Evolutionary conservation across 2,329 filamentous ascomycete species (phyloP), one percentile per base, ranked within the genome.

Genomic region (Alternaria brassicicola): DNA sequence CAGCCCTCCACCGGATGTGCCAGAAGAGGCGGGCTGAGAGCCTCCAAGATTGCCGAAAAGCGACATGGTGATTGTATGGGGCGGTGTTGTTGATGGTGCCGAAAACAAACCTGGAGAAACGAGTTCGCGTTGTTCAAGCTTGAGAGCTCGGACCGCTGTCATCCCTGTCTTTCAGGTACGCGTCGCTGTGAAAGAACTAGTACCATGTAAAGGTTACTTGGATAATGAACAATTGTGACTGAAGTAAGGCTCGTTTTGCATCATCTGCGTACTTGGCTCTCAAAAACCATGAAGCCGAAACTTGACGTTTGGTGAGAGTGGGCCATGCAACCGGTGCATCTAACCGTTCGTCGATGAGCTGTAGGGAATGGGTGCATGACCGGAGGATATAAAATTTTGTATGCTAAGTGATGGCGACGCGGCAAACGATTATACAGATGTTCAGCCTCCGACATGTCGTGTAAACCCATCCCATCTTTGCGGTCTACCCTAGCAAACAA

Each of bases 41-140:
- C 63, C 68, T 46, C 71, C 69, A 52, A 72, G 60, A 59, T 68
- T 68, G 39, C 69, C 68, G 65, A 78, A 76, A 21, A 76, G 68
- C 55, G 68, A 72, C 72, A 75, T 75, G 66, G 58, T 68, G 67
- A 59, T 52, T 62, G 59, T 65, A 61, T 61, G 59, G 57, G 57
- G 64, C 58, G 50, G 51, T 71, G 71, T 69, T 68, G 72, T 69
- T 69, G 73, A 66, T 69, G 66, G 64, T 65, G 53, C 61, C 31
- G 61, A 67, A 66, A 69, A 69, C 63, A 68, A 65, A 59, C 58
- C 36, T 63, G 30, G 53, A 64, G 63, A 49, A 63, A 62, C 53
- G 48, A 65, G 60, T 59, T 68, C 72, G 68, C 72, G 69, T 67
- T 63, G 56, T 61, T 63, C 52, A 51, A 62, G 60, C 59, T 61